Evolutionary conservation across 257 asterid genomes (phyloP), one percentile per base, ranked within the genome.

Genomic region (Solanum pimpinellifolium): DNA sequence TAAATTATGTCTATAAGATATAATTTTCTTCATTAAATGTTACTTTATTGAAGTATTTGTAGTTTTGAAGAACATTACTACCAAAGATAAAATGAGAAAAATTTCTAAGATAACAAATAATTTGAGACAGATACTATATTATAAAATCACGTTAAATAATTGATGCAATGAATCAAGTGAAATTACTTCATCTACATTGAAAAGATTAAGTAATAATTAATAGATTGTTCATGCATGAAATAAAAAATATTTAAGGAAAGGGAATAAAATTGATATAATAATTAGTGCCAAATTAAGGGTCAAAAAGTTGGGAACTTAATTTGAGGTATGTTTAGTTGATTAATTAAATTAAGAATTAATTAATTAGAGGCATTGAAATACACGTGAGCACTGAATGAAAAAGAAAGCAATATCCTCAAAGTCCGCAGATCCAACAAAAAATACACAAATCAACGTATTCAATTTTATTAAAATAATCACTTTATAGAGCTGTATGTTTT

Each of bases 381-480:
- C 86, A 66, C 86, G 90, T 83, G 62, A 75, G 23, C 59, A 41
- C 18, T 81, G 69, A 20, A 74, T 52, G 87, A 73, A 86, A 80
- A 83, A 82, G 86, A 88, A 89, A 87, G 90, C 95, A 90, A 91
- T 88, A 6, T 85, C 95, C 96, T 90, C 77, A 89, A 94, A 93
- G 89, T 91, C 93, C 93, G 98, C 91, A 90, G 87, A 91, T 91
- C 94, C 93, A 91, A 90, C 88, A 87, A 87, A 88, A 85, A 74
- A 74, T 74, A 87, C 92, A 91, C 87, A 88, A 86, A 85, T 89
- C 92, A 86, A 88, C 81, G 91, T 87, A 90, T 92, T 90, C 89
- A 78, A 82, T 44, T 59, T 46, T 70, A 87, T 83, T 42, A 85
- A 88, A 85, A 27, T 85, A 88, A 37, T 27, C 56, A 37, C 56